Base-by-base conservation (phyloP, 306 rosid genomes). In the Glycine latifolia region DNA sequence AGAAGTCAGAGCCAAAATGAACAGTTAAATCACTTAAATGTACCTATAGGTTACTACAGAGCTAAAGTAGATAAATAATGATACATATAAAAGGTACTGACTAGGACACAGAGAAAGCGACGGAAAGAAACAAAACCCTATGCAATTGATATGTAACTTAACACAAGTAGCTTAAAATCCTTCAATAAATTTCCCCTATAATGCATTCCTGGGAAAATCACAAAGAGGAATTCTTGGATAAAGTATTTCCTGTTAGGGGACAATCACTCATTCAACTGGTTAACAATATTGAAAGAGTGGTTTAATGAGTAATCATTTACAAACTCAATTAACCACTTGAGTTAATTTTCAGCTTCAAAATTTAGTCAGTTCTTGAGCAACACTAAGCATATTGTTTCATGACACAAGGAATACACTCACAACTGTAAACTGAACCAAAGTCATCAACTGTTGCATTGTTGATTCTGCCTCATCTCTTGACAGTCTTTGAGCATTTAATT, bases 351-450 rank as follows among this genome's bases (percentile, higher is more conserved):
- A 44, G 71, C 73, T 37, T 48, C 59, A 44, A 69, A 66, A 73
- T 14, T n/a, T 63, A 58, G 11, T 77, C 44, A 61, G 67, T 77
- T 82, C 33, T 71, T 52, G 3, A 60, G 56, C 72, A 67, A 71
- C 12, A 65, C 33, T 66, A 61, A 47, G 33, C 26, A 16, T 73
- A 78, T 58, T 74, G 46, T 52, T 71, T 15, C 16, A 50, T 44
- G 35, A 55, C 44, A 73, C 20, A 50, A 68, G 71, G 77, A 73
- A 52, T 46, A 41, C 78, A 89, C 97, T 87, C 79, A 92, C 97
- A 79, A 89, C 92, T 73, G 97, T 91, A 85, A 47, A 85, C 15
- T 88, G 89, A 78, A 89, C 97, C 79, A 80, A 75, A 67, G 79
- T 85, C 94, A 91, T 88, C 49, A 91, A 82, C 54, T 91, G 90